Percentiles rank a stretch among this genome's conserved stretches.
These are phyloP conservation scores for Solanum sejunctum DNA, from an alignment of 257 asterid genomes.

Conservation along the genomic window DNA sequence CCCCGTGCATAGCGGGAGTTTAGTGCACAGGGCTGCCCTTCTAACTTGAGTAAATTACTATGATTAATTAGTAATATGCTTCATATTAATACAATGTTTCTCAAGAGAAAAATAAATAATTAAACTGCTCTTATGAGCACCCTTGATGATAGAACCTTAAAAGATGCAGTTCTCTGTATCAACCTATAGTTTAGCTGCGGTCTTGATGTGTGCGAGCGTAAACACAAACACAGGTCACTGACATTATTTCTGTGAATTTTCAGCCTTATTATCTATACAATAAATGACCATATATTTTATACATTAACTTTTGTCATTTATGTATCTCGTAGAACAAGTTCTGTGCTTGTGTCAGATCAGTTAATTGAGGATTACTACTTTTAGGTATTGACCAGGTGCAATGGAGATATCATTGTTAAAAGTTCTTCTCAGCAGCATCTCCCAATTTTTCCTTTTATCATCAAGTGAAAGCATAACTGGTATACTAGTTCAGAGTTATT, in stretches of 20 bases:
- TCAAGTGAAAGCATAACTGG: conserved; percentile 7
- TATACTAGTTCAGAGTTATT: conserved; percentile 10
- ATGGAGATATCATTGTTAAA: conserved; percentile 24
- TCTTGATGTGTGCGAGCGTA: not conserved
- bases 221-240: not conserved
- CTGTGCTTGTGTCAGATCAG: not conserved
- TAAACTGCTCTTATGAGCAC: not conserved
- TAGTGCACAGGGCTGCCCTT: not conserved
- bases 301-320: not conserved
- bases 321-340: not conserved
- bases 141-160: not conserved
- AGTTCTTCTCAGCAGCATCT: conserved; percentile 10
- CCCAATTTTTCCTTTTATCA: conserved; percentile 14
- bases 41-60: not conserved
- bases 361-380: not conserved
- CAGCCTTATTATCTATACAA: not conserved
- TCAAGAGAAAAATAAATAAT: not conserved
- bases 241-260: not conserved
- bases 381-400: conserved; percentile 1
- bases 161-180: not conserved
- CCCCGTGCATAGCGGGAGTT: not conserved
- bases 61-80: not conserved
- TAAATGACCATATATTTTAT: not conserved
- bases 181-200: not conserved
- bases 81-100: not conserved